Base-by-base conservation (phyloP, 306 rosid species). In the Oxytropis ochrocephala region DNA sequence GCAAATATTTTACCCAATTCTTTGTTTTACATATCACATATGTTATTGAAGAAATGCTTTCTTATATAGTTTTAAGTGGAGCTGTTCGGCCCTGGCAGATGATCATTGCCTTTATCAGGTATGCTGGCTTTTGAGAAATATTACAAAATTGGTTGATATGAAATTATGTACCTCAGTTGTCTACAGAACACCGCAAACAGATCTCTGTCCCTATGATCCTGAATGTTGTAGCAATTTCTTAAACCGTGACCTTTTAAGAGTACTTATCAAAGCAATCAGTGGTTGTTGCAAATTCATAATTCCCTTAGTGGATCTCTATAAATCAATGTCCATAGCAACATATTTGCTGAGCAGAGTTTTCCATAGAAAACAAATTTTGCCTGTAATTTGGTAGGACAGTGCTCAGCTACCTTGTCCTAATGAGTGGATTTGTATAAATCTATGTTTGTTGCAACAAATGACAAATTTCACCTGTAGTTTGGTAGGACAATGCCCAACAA, bases 101-200 rank as follows among this genome's bases (percentile, higher is more conserved):
- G 63, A 43, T 74, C 67, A 17, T 60, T 67, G 43, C 59, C 58
- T 62, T 52, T 51, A 44, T 76, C 78, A 75, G 85, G 85, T 84
- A 84, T 56, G 79, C 32, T 60, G 41, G 41, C 49, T 56, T 60
- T 69, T 64, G 60, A 29, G 47, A 44, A 50, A 33, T 58, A 49
- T 60, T 77, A 14, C 9, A 17, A 17, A 10, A 43, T 33, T 75
- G 27, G 4, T 80, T 59, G 38, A 18, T 33, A 12, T n/a, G 12
- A 62, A 61, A 12, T 27, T 38, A 8, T 49, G 46, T 46, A 18
- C 27, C 27, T 17, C 54, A 29, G 30, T 35, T 72, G 50, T 58
- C 70, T 39, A 24, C 33, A 49, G 13, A 64, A 79, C 35, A 42
- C 63, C 70, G 42, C 21, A 38, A 39, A 49, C 44, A 7, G 18